Conservation (phyloP, 140 eudicot genomes). For the Senecio squalidus region DNA sequence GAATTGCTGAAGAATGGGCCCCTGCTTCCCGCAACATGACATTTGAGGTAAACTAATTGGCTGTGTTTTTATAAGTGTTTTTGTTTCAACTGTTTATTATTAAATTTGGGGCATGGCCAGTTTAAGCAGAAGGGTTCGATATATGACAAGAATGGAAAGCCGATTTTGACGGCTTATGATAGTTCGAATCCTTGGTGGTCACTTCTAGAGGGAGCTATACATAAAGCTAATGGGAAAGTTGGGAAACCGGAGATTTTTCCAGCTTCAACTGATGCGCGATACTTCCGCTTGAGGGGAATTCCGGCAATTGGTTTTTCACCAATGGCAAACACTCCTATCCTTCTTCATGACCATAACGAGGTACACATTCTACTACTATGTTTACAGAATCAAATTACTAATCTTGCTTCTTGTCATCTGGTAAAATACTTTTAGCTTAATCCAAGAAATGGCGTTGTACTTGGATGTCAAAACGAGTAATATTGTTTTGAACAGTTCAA, state of each 20-base stretch:
- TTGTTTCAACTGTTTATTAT: conserved; percentile 24
- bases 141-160: conserved; percentile 64
- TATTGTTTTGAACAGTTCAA: no score
- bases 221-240: conserved; percentile 52
- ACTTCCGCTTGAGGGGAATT: conserved; percentile 63
- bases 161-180: conserved; percentile 59
- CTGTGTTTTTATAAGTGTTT: not conserved
- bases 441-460: not conserved
- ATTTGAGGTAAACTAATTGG: conserved; percentile 52
- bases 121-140: conserved; percentile 66
- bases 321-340: conserved; percentile 90
- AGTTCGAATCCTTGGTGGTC: conserved; percentile 91
- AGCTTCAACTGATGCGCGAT: conserved; percentile 95
- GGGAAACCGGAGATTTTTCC: conserved; percentile 92
- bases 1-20: conserved; percentile 99
- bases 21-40: conserved; percentile 92
- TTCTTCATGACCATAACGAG: conserved; percentile 97
- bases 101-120: conserved; percentile 76
- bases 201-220: conserved; percentile 71
- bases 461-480: not conserved
- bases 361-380: conserved; percentile 26
- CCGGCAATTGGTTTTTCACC: conserved; percentile 98
- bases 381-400: conserved; percentile 3
- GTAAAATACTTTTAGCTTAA: not conserved
- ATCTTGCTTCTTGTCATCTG: not conserved